Base-by-base conservation (phyloP, 2,329 filamentous ascomycete genomes). In the Fusarium heterosporum region DNA sequence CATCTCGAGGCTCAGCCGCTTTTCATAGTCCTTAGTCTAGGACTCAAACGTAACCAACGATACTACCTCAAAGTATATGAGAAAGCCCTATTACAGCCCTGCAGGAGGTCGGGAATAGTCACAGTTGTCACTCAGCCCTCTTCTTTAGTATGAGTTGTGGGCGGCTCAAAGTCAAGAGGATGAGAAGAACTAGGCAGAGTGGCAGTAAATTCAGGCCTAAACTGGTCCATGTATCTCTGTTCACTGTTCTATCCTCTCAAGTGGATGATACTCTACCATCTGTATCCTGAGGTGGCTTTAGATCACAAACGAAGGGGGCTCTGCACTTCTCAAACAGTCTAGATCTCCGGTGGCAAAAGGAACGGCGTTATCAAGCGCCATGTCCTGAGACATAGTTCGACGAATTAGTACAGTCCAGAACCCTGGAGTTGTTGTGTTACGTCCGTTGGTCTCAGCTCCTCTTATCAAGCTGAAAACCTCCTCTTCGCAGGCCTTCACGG, bases 291-390 rank as follows among this genome's bases (percentile, higher is more conserved):
- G 22, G 22, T 22, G 22, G 6, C 22, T 22, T 22, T 51, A 14
- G 17, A 10, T 49, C 17, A 41, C 41, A 34, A 49, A 41, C 54
- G 39, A 40, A 43, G 25, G 45, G 28, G 41, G 8, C 26, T 14
- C 36, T 32, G n/a, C 13, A 38, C 26, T 43, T 11, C n/a, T 43
- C 26, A 29, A 62, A 47, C 10, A 38, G 47, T 56, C 55, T 57
- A 46, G 60, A 32, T 65, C 66, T 62, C 41, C 42, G 56, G 59
- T 56, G 63, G 66, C 60, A 46, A 63, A 48, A 60, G 47, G 50
- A 45, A 68, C 10, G 25, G 51, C 11, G 40, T 55, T 22, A 34
- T 51, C 39, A 30, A 59, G 19, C 28, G 50, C 28, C 10, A 39
- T 30, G 7, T 25, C 49, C 45, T 3, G 13, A 42, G 41, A 41